These are phyloP conservation scores for Geotrichum restrictum DNA, from an alignment of 1,139 yeast species.

Conservation along the genomic window DNA sequence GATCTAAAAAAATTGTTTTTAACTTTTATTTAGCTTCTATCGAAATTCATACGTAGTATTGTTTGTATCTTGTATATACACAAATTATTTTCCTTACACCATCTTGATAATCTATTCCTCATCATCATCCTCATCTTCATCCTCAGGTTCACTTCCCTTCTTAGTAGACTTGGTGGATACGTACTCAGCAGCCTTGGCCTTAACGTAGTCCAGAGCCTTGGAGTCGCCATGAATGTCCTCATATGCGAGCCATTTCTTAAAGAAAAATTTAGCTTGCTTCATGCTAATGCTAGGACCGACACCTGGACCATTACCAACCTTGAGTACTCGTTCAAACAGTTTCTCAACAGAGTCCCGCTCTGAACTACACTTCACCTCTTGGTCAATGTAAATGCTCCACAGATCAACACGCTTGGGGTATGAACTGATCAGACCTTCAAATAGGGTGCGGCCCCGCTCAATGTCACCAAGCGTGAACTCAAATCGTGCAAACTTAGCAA, in stretches of 20 bases:
- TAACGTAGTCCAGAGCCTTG: constrained; percentile 75
- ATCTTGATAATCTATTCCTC: neutral
- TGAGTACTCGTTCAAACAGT: constrained; percentile 69
- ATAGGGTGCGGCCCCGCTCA: constrained; percentile 90
- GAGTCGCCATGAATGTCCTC: constrained; percentile 70
- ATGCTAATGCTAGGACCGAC: constrained; percentile 39
- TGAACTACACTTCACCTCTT: constrained; percentile 68
- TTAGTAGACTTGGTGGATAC: constrained; percentile 36
- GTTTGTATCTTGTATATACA: too few relatives aligned
- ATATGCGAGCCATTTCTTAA: constrained; percentile 81
- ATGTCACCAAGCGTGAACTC: constrained; percentile 84
- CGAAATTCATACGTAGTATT: too few relatives aligned
- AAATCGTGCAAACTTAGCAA: constrained; percentile 82
- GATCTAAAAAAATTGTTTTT: too few relatives aligned
- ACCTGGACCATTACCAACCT: constrained; percentile 26
- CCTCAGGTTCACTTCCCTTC: neutral
- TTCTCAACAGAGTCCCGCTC: constrained; percentile 60
- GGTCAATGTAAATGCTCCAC: constrained; percentile 94
- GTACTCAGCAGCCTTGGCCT: constrained; percentile 85
- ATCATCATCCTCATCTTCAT: constrained; percentile 3
- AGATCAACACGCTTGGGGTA: constrained; percentile 89
- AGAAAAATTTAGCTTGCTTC: constrained; percentile 93
- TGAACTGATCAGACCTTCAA: constrained; percentile 86
- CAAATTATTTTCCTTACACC: too few relatives aligned
- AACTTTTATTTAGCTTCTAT: too few relatives aligned